A percentile compares a stretch with the other conserved stretches of the same genome.
phyloP scores from a whole-genome alignment of 805 yeast genomes.

The Limtongia smithiae region DNA sequence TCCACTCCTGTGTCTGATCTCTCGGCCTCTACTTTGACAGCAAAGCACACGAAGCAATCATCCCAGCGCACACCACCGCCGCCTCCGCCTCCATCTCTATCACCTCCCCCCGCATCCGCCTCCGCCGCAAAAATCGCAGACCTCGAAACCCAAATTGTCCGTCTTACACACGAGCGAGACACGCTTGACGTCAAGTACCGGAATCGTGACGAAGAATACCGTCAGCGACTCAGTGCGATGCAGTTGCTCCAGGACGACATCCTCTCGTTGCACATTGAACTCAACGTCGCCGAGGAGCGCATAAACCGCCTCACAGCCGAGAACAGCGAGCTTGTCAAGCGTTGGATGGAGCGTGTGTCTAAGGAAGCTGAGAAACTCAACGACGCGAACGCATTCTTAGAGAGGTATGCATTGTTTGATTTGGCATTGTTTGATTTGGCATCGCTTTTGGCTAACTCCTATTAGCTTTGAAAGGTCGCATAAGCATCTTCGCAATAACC shows the following conservation, averaged over 20 bases:
- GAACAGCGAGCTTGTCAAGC: slow-evolving; percentile 48
- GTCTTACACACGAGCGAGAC: slow-evolving; percentile 31
- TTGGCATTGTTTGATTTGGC: background rate
- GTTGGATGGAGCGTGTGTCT: slow-evolving; percentile 58
- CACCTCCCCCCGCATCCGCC: background rate
- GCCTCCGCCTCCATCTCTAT: no score
- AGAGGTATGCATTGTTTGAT: slow-evolving; percentile 22
- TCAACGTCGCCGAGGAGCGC: slow-evolving; percentile 44
- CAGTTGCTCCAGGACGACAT: slow-evolving; percentile 66
- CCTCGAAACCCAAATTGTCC: slow-evolving; percentile 3
- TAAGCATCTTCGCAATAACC: no score
- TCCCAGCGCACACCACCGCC: no score
- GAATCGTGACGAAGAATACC: slow-evolving; percentile 31
- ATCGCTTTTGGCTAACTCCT: background rate
- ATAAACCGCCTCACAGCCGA: slow-evolving; percentile 45
- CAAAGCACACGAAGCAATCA: no score
- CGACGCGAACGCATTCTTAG: slow-evolving; percentile 42
- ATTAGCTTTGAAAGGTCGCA: slow-evolving; percentile 16
- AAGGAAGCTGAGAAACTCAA: slow-evolving; percentile 60
- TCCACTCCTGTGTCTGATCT: no score
- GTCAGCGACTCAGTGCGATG: slow-evolving; percentile 52
- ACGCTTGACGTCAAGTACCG: slow-evolving; percentile 35
- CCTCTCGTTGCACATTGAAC: slow-evolving; percentile 57
- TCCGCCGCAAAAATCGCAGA: slow-evolving; percentile 12
- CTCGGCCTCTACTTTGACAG: no score